Evolutionary conservation across 805 yeast species (phyloP), one percentile per base, ranked within the genome.

Genomic region (Kodamaea jinghongensis): DNA sequence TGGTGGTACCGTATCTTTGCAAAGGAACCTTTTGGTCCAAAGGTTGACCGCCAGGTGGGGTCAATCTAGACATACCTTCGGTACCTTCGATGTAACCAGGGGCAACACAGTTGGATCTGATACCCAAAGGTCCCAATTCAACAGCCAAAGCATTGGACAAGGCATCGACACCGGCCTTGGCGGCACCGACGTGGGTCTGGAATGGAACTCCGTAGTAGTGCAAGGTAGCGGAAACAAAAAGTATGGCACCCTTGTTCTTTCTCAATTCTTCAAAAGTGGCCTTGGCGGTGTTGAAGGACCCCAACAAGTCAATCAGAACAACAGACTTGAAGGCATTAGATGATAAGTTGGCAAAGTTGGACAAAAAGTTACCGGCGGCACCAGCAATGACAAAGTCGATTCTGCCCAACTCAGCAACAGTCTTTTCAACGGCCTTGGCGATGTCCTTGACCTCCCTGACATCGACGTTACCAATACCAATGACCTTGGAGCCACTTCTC

Each of bases 161-260:
- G 3, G 96, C 95, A 59, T 91, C 98, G 30, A 91, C 75, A 17
- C 96, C 98, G 1, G 97, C 96, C 63, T 91, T 91, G 2, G 97
- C 97, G 0, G 97, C 96, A 4, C 90, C 83, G 3, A 89, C 96
- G 54, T 91, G 97, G 4, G 80, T 54, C 63, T 91, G 97, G 67
- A 84, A 80, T 10, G 96, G 96, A 20, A 85, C 79, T 8, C 97
- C 97, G 51, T 79, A 76, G 61, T 86, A 86, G 63, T 91, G 97
- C 44, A 91, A 73, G 2, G 97, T 90, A 2, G 98, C 95, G 35
- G 90, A 78, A 13, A 91, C 86, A 51, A 90, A 88, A 9, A 90
- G 49, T 11, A 87, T 70, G 2, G 79, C 64, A 17, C 98, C 97
- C 60, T 78, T 79, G 51, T 75, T 76, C 54, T 74, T 68, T 34